Evolutionary conservation across 2,329 filamentous ascomycete species (phyloP), one percentile per base, ranked within the genome.

Genomic region (Myriangium duriaei): DNA sequence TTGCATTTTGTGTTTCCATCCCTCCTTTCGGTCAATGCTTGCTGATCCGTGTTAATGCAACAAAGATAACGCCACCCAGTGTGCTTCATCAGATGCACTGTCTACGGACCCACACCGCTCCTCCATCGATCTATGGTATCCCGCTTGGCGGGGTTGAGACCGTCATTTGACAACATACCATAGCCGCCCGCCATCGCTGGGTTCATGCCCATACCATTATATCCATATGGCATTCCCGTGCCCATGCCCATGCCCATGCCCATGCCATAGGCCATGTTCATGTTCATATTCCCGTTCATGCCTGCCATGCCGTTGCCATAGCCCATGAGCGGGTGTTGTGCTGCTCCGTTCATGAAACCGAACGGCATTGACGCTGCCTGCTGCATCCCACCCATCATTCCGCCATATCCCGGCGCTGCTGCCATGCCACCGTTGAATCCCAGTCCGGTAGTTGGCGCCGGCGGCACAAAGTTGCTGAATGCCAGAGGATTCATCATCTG

Each of bases 111-210:
- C 39, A 65, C 52, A 33, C 58, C 53, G 48, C 69, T 62, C 49
- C 72, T 65, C 73, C 73, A 77, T 21, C 65, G 68, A 58, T 76
- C 71, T 55, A 77, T 74, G 42, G 69, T 59, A 42, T 68, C 71
- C 38, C 69, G 59, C 49, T 73, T 69, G 37, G 59, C 59, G 4
- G 63, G 56, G 50, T 71, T 63, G 51, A 69, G 57, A n/a, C 52
- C 49, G 17, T 52, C 54, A 41, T 55, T 51, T 38, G 36, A 29
- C 37, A 41, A 39, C 17, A 40, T 39, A 16, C 21, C 31, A 26
- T 37, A 13, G 30, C 18, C 31, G 16, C 28, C 32, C n/a, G 34
- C 19, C 29, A 24, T 14, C 11, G 21, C 35, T 34, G 35, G 17
- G 43, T 45, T 44, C 43, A 48, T 45, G 11, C 42, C 44, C 41